These are phyloP conservation scores for Zhuliangozyma parablackwelliae DNA, from an alignment of 1,139 yeast genomes.

Conservation along the genomic window DNA sequence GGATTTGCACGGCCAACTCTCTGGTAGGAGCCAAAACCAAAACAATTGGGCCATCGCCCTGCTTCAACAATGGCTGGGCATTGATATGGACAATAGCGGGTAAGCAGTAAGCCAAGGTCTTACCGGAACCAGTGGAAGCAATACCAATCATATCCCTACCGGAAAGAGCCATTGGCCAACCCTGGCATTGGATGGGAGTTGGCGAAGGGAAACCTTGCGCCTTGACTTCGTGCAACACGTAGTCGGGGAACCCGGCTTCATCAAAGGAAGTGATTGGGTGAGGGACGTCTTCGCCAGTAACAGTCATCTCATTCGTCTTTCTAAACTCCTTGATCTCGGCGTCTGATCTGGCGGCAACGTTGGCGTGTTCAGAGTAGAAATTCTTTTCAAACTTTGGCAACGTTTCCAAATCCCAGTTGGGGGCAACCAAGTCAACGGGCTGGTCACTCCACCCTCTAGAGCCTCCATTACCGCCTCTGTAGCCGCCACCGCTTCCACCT, in stretches of 20 bases:
- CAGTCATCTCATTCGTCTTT: constrained; percentile 79
- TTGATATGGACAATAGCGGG: constrained; percentile 97
- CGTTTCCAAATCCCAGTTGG: constrained; percentile 72
- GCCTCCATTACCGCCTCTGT: constrained; percentile 16
- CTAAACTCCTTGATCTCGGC: constrained; percentile 73
- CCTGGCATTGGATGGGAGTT: constrained; percentile 96
- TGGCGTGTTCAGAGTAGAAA: constrained; percentile 82
- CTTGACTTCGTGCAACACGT: constrained; percentile 84
- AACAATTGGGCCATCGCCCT: constrained; percentile 97
- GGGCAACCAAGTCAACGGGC: constrained; percentile 51
- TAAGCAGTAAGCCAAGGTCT: constrained; percentile 92
- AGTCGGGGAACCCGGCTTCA: constrained; percentile 95
- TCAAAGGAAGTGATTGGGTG: constrained; percentile 90
- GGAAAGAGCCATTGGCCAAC: constrained; percentile 99
- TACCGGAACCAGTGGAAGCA: constrained; percentile 98
- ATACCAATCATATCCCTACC: constrained; percentile 99
- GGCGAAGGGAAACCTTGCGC: constrained; percentile 92
- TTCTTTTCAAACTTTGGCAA: constrained; percentile 93
- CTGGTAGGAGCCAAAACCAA: constrained; percentile 97
- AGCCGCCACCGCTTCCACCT: constrained; percentile 8
- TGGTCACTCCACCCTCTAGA: constrained; percentile 38
- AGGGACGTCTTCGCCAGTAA: constrained; percentile 81
- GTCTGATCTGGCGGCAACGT: constrained; percentile 70
- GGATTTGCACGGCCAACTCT: constrained; percentile 97
- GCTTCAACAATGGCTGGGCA: constrained; percentile 89